These are phyloP conservation scores for Aegle marmelos DNA, from an alignment of 345 rosid species.

Conservation along the genomic window DNA sequence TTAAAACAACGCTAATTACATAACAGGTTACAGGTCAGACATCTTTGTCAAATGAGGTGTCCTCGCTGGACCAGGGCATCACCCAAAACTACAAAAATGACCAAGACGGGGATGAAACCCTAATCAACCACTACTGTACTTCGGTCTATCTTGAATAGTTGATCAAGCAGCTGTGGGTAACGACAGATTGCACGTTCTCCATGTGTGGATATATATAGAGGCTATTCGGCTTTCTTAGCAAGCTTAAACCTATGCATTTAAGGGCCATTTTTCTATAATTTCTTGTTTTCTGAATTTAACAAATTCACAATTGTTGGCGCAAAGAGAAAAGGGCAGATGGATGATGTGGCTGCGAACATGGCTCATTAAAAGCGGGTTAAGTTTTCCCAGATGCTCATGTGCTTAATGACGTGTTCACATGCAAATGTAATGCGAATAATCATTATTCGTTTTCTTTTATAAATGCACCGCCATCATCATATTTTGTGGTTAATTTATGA, in stretches of 20 bases:
- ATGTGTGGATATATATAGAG: constrained; percentile 11
- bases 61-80: not conserved
- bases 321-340: constrained; percentile 16
- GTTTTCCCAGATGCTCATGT: not conserved
- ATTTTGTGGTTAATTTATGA: not conserved
- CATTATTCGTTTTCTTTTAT: not conserved
- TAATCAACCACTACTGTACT: not conserved
- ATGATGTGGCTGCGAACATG: constrained; percentile 19
- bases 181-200: constrained; percentile 26
- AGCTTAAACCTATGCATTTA: not conserved
- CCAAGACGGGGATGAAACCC: not conserved
- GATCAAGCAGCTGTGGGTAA: not conserved
- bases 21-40: not conserved
- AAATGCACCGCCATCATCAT: not conserved
- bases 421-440: constrained; percentile 3
- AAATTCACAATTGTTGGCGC: not conserved
- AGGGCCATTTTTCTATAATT: not conserved
- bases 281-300: not conserved
- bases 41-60: not conserved
- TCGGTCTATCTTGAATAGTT: not conserved
- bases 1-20: not conserved
- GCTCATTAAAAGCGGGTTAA: not conserved
- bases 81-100: not conserved
- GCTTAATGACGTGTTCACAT: constrained; percentile 26
- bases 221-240: not conserved